Base-by-base conservation (phyloP, 2,329 filamentous ascomycete genomes). In the Calonectria honghensis region DNA sequence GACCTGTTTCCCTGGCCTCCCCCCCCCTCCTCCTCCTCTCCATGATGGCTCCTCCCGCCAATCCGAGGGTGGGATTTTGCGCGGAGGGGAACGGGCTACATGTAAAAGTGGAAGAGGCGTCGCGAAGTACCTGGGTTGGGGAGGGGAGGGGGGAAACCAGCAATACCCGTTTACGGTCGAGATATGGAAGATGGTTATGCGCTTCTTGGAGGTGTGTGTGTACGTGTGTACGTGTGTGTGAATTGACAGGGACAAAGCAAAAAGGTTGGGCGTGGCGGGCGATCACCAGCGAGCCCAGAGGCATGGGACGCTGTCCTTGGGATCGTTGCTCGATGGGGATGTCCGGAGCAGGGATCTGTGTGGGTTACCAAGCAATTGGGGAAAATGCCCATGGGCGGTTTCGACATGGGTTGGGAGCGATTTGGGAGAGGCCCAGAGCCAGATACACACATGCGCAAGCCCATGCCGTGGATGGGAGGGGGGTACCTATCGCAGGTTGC, bases 301-400 rank as follows among this genome's bases (percentile, higher is more conserved):
- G 64, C 65, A 41, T 68, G 48, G 45, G 50, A 59, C 54, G 54
- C 54, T 24, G 54, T 59, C 54, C 31, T 59, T 59, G 32, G 54
- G 32, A 59, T 68, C 50, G 35, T 57, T 68, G 32, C 65, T 67
- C 39, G 51, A 72, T 66, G 69, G 69, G 50, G 48, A 65, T 71
- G 32, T 32, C 59, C 68, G 68, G 57, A 37, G 39, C 18, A 63
- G 64, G 70, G 70, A 31, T 63, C 32, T 52, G 54, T 45, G 64
- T 73, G 70, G 70, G 64, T 68, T 73, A 73, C 70, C 70, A 73
- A 45, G 70, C 70, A 50, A 24, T 72, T 64, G 64, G 64, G 63
- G 50, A 68, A 63, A 51, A 68, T 52, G 63, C 24, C 54, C 69
- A 66, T 48, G 61, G 59, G 54, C 52, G 39, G 48, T 50, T 51